These are phyloP conservation scores for Cercospora nicotianae DNA, from an alignment of 2,329 filamentous ascomycete genomes.

Conservation along the genomic window DNA sequence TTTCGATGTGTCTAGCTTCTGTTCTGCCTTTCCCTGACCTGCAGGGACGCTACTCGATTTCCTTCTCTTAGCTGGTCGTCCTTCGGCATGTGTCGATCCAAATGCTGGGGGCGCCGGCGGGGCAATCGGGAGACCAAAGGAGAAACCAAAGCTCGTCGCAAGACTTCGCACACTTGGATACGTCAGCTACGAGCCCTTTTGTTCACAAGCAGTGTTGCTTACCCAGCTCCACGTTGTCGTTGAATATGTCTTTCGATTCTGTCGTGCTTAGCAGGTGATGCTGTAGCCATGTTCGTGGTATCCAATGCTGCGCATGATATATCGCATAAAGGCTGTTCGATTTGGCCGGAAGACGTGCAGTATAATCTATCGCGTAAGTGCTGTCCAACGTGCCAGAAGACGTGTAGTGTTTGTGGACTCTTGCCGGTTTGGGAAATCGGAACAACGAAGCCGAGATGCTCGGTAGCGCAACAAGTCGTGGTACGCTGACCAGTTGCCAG, in stretches of 20 bases:
- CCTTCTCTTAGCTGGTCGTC: slow-evolving; percentile 30
- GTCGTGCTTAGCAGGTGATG: slow-evolving; percentile 31
- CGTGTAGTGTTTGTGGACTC: slow-evolving; percentile 14
- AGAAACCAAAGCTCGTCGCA: slow-evolving; percentile 36
- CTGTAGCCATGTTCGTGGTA: slow-evolving; percentile 31
- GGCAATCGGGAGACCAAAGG: slow-evolving; percentile 24
- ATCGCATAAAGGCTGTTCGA: background rate
- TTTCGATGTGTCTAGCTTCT: background rate
- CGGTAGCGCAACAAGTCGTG: background rate
- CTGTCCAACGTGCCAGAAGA: background rate
- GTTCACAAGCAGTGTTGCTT: slow-evolving; percentile 3
- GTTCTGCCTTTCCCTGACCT: background rate
- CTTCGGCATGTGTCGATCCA: slow-evolving; percentile 9
- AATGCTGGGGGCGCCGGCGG: background rate
- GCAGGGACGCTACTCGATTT: slow-evolving; percentile 16
- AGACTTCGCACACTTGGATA: slow-evolving; percentile 28
- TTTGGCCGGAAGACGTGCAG: background rate
- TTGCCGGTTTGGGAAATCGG: slow-evolving; percentile 11
- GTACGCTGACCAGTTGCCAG: background rate
- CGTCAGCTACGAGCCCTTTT: background rate
- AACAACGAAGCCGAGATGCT: background rate
- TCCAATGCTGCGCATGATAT: slow-evolving; percentile 10
- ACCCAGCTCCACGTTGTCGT: slow-evolving; percentile 38
- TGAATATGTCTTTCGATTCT: slow-evolving; percentile 38
- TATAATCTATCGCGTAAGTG: slow-evolving; percentile 8